Evolutionary conservation across 2,329 filamentous ascomycete genomes (phyloP).

Genomic region (Botrytis galanthina): DNA sequence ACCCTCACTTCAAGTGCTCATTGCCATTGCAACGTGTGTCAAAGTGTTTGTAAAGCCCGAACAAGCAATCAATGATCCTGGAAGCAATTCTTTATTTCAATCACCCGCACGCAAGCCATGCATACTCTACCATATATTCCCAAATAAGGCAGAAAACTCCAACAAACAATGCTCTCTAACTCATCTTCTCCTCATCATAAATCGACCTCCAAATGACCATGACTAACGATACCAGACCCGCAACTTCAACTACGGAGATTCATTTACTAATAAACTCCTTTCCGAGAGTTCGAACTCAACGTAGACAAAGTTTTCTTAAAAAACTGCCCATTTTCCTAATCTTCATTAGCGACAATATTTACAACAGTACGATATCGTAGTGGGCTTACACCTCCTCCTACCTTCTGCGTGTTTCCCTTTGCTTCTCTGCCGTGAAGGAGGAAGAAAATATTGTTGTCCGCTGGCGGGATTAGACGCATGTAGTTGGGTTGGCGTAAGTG

Average conservation of each 20-base stretch:
- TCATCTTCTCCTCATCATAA: background rate
- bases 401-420: background rate
- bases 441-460: background rate
- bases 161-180: background rate
- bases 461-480: background rate
- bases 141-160: background rate
- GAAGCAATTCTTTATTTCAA: background rate
- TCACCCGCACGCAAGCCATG: no score
- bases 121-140: background rate
- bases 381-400: background rate
- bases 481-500: background rate
- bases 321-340: background rate
- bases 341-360: background rate
- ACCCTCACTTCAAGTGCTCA: background rate
- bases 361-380: background rate
- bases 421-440: background rate
- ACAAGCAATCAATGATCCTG: background rate
- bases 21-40: no score
- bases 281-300: background rate
- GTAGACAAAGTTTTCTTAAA: background rate
- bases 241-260: background rate
- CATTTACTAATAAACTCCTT: background rate
- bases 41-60: no score
- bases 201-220: background rate
- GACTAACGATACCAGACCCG: background rate